Evolutionary conservation across 371 early-diverging fungal genomes (phyloP), one percentile per base, ranked within the genome.

Genomic region (Mucor saturninus): DNA sequence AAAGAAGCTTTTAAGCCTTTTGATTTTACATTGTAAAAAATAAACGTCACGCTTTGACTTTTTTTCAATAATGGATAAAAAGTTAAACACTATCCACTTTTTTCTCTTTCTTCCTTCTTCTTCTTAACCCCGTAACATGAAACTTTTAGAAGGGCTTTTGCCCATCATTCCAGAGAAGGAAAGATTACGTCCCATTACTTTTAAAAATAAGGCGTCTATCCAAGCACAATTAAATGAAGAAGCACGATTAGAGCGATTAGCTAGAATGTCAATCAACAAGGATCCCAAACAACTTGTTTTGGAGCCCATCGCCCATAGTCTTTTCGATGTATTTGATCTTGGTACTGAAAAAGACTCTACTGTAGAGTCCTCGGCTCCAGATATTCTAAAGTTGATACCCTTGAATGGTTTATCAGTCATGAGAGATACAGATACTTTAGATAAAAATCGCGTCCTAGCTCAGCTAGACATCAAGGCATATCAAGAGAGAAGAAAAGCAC

Each of bases 1-100:
- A 85, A 83, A 49, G 67, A 65, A 31, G 85, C 81, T 5, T 88
- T 88, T 54, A 76, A 79, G 62, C 56, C 70, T 4, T 86, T 69
- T 72, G 88, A 88, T 58, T 84, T 85, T 39, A 38, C 59, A 26
- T 49, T 59, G 21, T 21, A 57, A 9, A 9, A 57, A 32, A 35
- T 3, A 54, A 54, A 43, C 10, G 35, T 35, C 35, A 35, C 35
- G 35, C 35, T 35, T 35, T 35, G 6, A 35, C 35, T 35, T 35
- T 35, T 35, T 21, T 21, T 4, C 1, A 54, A 21, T 0, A 21
- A 21, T 21, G 21, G 21, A 21, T 21, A 21, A 21, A 40, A n/a
- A 15, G 32, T 43, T 31, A 56, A 56, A 56, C 14, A 31, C 49
- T 46, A n/a, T 54, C 21, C n/a, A 9, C 2, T 13, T 39, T 26